Conservation (phyloP, 192 early-diverging fungal species). For the Coemansia brasiliensis region DNA sequence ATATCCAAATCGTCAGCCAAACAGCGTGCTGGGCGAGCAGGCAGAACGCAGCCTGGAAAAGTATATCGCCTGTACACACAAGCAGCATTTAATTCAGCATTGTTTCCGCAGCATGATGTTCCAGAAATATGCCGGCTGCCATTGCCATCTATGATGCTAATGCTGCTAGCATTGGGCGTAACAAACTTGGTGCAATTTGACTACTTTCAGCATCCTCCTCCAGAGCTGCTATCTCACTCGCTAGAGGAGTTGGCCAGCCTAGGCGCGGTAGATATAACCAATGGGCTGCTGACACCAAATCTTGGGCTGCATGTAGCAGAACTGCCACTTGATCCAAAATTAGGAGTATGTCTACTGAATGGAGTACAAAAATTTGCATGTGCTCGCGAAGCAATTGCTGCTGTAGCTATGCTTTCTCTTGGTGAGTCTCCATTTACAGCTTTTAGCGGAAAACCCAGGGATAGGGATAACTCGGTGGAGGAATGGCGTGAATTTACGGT, state of each 20-base stretch:
- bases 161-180: conserved; percentile 89
- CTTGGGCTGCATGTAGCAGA: conserved; percentile 91
- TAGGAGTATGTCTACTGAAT: conserved; percentile 82
- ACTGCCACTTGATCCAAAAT: conserved; percentile 88
- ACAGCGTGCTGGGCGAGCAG: conserved; percentile 91
- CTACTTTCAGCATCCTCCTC: conserved; percentile 95
- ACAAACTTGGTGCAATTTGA: conserved; percentile 94
- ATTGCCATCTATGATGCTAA: conserved; percentile 81
- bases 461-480: conserved; percentile 71
- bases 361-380: conserved; percentile 72
- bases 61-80: conserved; percentile 92
- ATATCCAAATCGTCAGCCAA: conserved; percentile 88
- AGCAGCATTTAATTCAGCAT: conserved; percentile 81
- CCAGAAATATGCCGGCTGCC: conserved; percentile 91
- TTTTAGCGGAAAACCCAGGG: conserved; percentile 75
- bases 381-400: conserved; percentile 86
- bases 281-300: conserved; percentile 79
- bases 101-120: conserved; percentile 89
- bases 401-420: conserved; percentile 84
- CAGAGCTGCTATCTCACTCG: conserved; percentile 84
- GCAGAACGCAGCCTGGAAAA: conserved; percentile 89
- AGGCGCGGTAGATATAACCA: conserved; percentile 78
- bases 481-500: conserved; percentile 90
- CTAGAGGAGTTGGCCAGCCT: conserved; percentile 84
- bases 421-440: conserved; percentile 79